A percentile compares a stretch with the other conserved stretches of the same genome.
Conservation (phyloP, 2,329 filamentous ascomycete genomes). For the Trichoderma sp. region DNA sequence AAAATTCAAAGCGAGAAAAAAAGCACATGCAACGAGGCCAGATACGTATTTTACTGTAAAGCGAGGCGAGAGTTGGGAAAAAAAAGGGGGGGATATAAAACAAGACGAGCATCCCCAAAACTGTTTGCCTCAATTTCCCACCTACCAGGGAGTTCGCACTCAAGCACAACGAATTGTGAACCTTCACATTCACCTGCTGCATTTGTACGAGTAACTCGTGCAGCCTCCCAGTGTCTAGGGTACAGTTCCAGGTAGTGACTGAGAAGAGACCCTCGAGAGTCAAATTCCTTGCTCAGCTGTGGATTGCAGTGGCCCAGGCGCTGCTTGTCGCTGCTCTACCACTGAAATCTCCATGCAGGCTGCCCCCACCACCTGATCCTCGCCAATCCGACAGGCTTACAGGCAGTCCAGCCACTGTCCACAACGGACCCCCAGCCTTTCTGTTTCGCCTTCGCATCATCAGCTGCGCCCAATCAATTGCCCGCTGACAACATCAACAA, state of each 20-base stretch:
- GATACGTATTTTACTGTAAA: neutral
- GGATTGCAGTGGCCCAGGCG: slow-evolving; percentile 6
- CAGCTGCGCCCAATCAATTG: slow-evolving; percentile 10
- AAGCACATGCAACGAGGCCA: neutral
- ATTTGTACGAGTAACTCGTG: neutral
- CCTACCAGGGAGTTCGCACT: neutral
- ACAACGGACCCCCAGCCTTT: slow-evolving; percentile 21
- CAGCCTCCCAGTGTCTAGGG: neutral
- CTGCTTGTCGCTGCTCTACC: neutral
- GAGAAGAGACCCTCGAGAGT: neutral
- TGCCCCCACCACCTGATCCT: slow-evolving; percentile 8
- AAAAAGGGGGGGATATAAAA: slow-evolving; percentile 15
- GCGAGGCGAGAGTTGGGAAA: neutral
- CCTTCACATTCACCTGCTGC: neutral
- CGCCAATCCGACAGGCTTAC: slow-evolving; percentile 1
- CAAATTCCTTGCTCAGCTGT: slow-evolving; percentile 9
- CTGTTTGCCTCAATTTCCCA: neutral
- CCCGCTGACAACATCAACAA: slow-evolving; percentile 18
- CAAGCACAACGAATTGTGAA: neutral
- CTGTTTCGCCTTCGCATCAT: slow-evolving; percentile 17
- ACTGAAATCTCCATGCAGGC: neutral
- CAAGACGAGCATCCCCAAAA: neutral
- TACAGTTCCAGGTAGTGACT: neutral
- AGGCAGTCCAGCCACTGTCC: slow-evolving; percentile 19
- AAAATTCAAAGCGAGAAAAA: neutral